Base-by-base conservation (phyloP, 495 filamentous ascomycete species). In the Aspergillus bridgeri region DNA sequence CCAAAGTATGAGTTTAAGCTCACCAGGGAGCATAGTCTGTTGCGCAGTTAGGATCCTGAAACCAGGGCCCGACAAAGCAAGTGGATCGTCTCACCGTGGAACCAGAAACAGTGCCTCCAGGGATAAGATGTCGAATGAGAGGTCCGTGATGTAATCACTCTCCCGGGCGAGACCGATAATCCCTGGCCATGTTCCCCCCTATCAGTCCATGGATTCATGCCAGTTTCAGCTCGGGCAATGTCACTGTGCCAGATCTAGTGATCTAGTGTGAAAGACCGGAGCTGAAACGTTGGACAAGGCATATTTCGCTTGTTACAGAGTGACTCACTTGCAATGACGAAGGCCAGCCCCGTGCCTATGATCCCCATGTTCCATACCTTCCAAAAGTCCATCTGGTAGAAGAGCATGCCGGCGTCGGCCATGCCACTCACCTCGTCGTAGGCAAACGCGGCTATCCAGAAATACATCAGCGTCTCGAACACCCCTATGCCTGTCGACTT, bases 1-100 rank as follows among this genome's bases (percentile, higher is more conserved):
- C 92, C 93, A 81, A 96, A 96, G 69, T 95, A 98, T 2, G 89
- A 89, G 61, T 92, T 90, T 62, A 98, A 68, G 69, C 90, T 93
- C 49, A 96, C 81, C 48, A 98, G 80, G 19, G 91, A 94, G 73
- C 86, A 98, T 63, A 95, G 33, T 87, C 56, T 84, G 86, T 64
- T 63, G 56, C 55, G 54, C 53, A 52, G 48, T 64, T 56, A 66
- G n/a, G 65, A 53, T 54, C 64, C 51, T 42, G 29, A 53, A 42
- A 23, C 43, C 45, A 18, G 43, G 53, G 44, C 48, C 42, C 50
- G 52, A 33, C 24, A 56, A n/a, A 45, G 15, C 43, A 23, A 42
- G 44, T 22, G 20, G 38, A 56, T 57, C 68, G n/a, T n/a, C 27
- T 64, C 71, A 78, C 76, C 91, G 82, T 25, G 93, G 93, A 27